A percentile compares a stretch with the other conserved stretches of the same genome.
These are phyloP conservation scores for Ganoderma boninense DNA, from an alignment of 1,284 basidiomycete genomes.

Conservation along the genomic window DNA sequence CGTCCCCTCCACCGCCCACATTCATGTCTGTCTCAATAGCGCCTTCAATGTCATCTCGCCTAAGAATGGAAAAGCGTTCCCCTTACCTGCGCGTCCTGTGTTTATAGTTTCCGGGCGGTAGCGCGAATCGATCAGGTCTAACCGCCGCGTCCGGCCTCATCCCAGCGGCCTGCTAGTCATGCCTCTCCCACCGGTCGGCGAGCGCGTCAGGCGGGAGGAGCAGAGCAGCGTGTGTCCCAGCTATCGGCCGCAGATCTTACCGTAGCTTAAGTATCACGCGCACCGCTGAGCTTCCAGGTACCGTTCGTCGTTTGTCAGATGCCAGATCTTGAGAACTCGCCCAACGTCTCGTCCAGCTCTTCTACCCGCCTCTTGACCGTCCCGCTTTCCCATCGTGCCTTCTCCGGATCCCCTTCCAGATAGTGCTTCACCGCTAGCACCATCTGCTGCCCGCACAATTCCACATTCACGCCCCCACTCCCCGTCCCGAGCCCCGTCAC, in stretches of 20 bases:
- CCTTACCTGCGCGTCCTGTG: background rate
- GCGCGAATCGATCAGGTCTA: background rate
- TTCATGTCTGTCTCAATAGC: background rate
- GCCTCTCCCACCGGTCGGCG: background rate
- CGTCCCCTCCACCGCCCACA: background rate
- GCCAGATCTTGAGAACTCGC: conserved; percentile 3
- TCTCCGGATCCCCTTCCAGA: conserved; percentile 11
- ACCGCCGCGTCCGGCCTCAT: background rate
- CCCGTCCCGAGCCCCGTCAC: conserved; percentile 40
- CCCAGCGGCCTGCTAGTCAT: background rate
- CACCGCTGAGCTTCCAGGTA: background rate
- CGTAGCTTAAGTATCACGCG: conserved; percentile 3
- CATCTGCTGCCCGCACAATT: conserved; percentile 35
- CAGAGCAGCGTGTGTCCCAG: background rate
- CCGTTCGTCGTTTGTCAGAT: conserved; percentile 1
- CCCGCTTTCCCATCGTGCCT: conserved; percentile 16
- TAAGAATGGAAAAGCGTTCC: background rate
- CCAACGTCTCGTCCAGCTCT: conserved; percentile 10
- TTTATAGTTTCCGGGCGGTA: background rate
- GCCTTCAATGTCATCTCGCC: background rate
- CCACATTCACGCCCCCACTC: conserved; percentile 24
- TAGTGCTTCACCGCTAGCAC: conserved; percentile 36
- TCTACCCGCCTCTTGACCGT: conserved; percentile 8
- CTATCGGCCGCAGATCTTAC: conserved; percentile 1
- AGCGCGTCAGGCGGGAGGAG: background rate